Conservation (phyloP, 768 basidiomycete genomes). For the Postia placenta region DNA sequence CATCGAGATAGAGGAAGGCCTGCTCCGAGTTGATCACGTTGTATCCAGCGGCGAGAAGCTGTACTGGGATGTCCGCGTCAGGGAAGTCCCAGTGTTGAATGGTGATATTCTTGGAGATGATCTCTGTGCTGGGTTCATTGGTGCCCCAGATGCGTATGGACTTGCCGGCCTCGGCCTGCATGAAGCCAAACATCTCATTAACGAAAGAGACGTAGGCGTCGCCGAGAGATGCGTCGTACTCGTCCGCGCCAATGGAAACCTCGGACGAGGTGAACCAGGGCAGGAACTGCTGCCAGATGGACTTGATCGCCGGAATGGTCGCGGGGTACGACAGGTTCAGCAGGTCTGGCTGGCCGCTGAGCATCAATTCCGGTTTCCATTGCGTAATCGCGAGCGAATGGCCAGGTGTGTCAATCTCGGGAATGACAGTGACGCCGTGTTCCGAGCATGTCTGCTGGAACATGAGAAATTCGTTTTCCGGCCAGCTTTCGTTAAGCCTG, state of each 20-base stretch:
- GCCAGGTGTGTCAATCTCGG: slow-evolving; percentile 38
- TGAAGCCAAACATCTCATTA: slow-evolving; percentile 36
- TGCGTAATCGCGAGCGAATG: slow-evolving; percentile 40
- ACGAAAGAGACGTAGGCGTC: slow-evolving; percentile 38
- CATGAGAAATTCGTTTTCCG: slow-evolving; percentile 22
- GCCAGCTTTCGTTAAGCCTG: slow-evolving; percentile 36
- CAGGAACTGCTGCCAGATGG: slow-evolving; percentile 37
- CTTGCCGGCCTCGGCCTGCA: slow-evolving; percentile 26
- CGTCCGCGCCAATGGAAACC: slow-evolving; percentile 43
- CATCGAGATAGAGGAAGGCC: slow-evolving; percentile 19
- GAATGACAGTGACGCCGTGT: slow-evolving; percentile 33
- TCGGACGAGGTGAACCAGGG: slow-evolving; percentile 29
- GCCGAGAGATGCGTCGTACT: slow-evolving; percentile 33
- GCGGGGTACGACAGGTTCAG: slow-evolving; percentile 38
- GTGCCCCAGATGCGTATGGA: slow-evolving; percentile 40
- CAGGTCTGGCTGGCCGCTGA: slow-evolving; percentile 30
- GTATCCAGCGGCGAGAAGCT: slow-evolving; percentile 20
- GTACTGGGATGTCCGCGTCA: slow-evolving; percentile 19
- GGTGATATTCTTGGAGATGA: slow-evolving; percentile 34
- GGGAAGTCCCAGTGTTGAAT: slow-evolving; percentile 39
- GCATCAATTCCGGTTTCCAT: slow-evolving; percentile 39
- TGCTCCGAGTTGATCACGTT: slow-evolving; percentile 24
- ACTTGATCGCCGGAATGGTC: slow-evolving; percentile 37
- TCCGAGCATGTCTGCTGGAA: slow-evolving; percentile 32
- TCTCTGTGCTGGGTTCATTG: slow-evolving; percentile 30